Evolutionary conservation across 306 rosid species (phyloP).

Genomic region (Carpinus fangiana): DNA sequence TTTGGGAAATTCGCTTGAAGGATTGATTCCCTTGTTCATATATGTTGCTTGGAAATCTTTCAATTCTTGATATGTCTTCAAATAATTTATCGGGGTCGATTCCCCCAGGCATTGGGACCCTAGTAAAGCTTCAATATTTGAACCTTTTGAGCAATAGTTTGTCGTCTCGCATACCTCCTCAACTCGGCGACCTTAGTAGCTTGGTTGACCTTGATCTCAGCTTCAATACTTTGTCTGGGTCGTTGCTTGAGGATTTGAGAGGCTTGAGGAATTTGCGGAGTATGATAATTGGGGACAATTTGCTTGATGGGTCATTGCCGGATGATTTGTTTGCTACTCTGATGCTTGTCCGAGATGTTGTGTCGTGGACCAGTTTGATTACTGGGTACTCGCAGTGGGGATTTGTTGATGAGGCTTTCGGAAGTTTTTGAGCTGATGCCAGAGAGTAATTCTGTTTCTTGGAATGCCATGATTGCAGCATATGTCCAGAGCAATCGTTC

Average conservation of each 20-base stretch:
- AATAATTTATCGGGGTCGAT: slow-evolving; percentile 61
- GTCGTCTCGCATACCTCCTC: slow-evolving; percentile 57
- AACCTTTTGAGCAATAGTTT: slow-evolving; percentile 69
- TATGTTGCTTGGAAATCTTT: slow-evolving; percentile 55
- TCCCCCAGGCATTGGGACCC: slow-evolving; percentile 53
- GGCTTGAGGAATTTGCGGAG: slow-evolving; percentile 59
- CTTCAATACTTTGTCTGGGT: slow-evolving; percentile 55
- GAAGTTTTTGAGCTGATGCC: no score
- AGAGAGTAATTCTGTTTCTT: no score
- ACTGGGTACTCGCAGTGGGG: no score
- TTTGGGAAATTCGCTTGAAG: slow-evolving; percentile 53
- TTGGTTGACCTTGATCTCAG: slow-evolving; percentile 88
- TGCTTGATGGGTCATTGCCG: slow-evolving; percentile 55
- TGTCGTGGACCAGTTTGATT: no score
- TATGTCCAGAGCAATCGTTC: no score
- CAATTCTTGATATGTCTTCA: slow-evolving; percentile 64
- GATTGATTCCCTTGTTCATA: slow-evolving; percentile 53
- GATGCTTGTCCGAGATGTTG: no score
- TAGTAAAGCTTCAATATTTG: slow-evolving; percentile 61
- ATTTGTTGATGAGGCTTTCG: no score
- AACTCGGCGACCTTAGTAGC: slow-evolving; percentile 59
- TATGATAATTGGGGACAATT: slow-evolving; percentile 52
- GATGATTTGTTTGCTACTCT: slow-evolving; percentile 40
- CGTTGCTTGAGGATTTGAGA: slow-evolving; percentile 50
- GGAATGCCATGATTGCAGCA: no score